A percentile compares a stretch with the other conserved stretches of the same genome.
These are phyloP conservation scores for Aspergillus aculeatus DNA, from an alignment of 2,329 filamentous ascomycete genomes.

Conservation along the genomic window DNA sequence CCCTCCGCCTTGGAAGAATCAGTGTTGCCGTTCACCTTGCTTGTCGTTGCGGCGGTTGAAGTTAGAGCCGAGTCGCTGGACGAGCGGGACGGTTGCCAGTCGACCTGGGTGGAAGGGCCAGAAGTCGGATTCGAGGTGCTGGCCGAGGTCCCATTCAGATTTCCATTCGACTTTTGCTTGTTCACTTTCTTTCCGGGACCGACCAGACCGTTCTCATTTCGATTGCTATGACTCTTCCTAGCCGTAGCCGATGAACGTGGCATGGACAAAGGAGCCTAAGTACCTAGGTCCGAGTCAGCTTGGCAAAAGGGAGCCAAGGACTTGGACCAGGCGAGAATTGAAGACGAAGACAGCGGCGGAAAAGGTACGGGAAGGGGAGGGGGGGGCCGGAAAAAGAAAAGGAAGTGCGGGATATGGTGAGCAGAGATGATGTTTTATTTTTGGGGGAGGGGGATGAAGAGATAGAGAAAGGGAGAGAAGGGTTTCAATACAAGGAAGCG, in stretches of 20 bases:
- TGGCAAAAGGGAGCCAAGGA: slow-evolving; percentile 51
- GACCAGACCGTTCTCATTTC: slow-evolving; percentile 86
- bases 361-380: slow-evolving; percentile 5
- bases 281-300: slow-evolving; percentile 47
- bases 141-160: slow-evolving; percentile 53
- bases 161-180: slow-evolving; percentile 57
- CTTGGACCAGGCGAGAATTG: slow-evolving; percentile 42
- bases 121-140: slow-evolving; percentile 41
- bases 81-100: slow-evolving; percentile 41
- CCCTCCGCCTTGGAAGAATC: slow-evolving; percentile 35
- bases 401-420: background rate
- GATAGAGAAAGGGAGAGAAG: background rate
- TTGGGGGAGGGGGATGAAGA: slow-evolving; percentile 3
- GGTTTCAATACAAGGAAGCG: background rate
- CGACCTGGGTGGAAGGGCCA: slow-evolving; percentile 38
- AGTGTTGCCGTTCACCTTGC: slow-evolving; percentile 27
- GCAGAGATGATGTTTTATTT: background rate
- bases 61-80: slow-evolving; percentile 35
- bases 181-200: slow-evolving; percentile 69
- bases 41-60: slow-evolving; percentile 26
- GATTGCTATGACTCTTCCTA: slow-evolving; percentile 64
- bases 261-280: slow-evolving; percentile 47
- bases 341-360: slow-evolving; percentile 22
- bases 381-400: slow-evolving; percentile 1
- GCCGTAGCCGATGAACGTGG: slow-evolving; percentile 49